Conservation (phyloP, 2,329 filamentous ascomycete genomes). For the Cladosporium sp. region DNA sequence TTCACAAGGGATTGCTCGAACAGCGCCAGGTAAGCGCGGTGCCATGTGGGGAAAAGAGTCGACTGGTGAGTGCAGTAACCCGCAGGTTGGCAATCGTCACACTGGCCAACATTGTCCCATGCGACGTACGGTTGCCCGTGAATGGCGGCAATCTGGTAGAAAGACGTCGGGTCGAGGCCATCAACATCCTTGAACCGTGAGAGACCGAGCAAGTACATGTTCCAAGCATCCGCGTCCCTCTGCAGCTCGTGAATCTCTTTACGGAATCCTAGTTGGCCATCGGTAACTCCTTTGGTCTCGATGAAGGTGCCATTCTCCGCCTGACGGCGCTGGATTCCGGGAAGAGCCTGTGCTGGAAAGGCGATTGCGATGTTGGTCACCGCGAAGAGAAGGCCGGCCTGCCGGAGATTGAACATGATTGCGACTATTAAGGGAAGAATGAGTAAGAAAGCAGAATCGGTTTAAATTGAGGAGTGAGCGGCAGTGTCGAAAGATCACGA, state of each 20-base stretch:
- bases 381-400: conserved; percentile 8
- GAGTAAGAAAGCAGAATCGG: background rate
- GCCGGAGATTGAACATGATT: conserved; percentile 4
- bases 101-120: conserved; percentile 15
- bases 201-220: conserved; percentile 14
- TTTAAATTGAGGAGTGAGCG: background rate
- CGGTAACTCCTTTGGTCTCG: conserved; percentile 3
- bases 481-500: background rate
- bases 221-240: conserved; percentile 13
- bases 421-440: background rate
- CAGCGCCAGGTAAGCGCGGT: conserved; percentile 17
- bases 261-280: conserved; percentile 5
- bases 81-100: conserved; percentile 18
- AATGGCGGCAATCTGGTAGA: conserved; percentile 17
- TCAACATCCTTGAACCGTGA: conserved; percentile 10
- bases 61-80: conserved; percentile 18
- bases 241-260: conserved; percentile 12
- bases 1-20: conserved; percentile 15
- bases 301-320: conserved; percentile 1
- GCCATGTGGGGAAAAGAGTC: conserved; percentile 18
- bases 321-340: background rate
- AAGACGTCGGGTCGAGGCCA: conserved; percentile 11
- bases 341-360: background rate
- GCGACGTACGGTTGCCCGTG: conserved; percentile 15
- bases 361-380: conserved; percentile 5